phyloP scores from a whole-genome alignment of 306 rosid genomes.

The Corylus americana region DNA sequence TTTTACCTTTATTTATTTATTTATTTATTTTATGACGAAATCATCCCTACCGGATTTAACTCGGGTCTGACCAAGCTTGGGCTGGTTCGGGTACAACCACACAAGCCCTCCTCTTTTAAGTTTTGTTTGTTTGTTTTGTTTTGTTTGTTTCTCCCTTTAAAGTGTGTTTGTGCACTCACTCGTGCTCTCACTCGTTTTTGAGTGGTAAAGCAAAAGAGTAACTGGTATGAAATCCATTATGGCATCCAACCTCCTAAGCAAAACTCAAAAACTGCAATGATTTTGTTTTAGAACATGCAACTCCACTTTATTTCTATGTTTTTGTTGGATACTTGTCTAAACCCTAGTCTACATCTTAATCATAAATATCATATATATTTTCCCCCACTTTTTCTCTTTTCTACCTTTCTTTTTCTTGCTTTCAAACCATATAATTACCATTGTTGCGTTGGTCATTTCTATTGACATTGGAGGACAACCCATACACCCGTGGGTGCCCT shows the following conservation, averaged over 20 bases:
- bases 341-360: slow-evolving; percentile 59
- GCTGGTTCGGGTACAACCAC: neutral
- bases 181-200: slow-evolving; percentile 27
- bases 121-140: neutral
- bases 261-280: slow-evolving; percentile 54
- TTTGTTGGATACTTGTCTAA: slow-evolving; percentile 53
- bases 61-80: neutral
- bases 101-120: neutral
- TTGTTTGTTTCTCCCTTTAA: slow-evolving; percentile 16
- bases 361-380: slow-evolving; percentile 40
- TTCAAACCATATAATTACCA: slow-evolving; percentile 65
- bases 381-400: slow-evolving; percentile 14
- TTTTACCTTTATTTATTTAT: neutral
- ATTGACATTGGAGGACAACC: slow-evolving; percentile 69
- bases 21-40: neutral
- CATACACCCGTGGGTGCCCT: slow-evolving; percentile 54
- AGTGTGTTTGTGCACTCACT: slow-evolving; percentile 12
- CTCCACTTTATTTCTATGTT: slow-evolving; percentile 45
- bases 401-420: slow-evolving; percentile 36
- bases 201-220: slow-evolving; percentile 37
- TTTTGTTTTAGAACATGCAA: slow-evolving; percentile 65
- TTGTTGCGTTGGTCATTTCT: slow-evolving; percentile 51
- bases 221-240: slow-evolving; percentile 33
- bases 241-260: slow-evolving; percentile 56
- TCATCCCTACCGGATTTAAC: neutral